phyloP scores from a whole-genome alignment of 2,329 filamentous ascomycete species.

The Xenoacremonium recifei region DNA sequence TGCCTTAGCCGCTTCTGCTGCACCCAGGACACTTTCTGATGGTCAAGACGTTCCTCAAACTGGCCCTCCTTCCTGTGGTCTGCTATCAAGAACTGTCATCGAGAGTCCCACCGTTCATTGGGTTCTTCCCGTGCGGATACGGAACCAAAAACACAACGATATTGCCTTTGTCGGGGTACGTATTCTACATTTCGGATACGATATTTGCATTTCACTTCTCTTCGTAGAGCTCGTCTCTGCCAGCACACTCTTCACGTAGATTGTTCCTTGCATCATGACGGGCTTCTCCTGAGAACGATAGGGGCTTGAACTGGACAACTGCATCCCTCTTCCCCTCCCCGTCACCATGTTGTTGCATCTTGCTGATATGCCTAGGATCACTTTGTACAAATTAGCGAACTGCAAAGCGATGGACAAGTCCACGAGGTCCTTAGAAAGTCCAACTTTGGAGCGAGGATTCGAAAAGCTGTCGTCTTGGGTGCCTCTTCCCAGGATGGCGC shows the following conservation, averaged over 20 bases:
- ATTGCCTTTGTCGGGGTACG: conserved; percentile 80
- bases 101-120: conserved; percentile 72
- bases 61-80: conserved; percentile 57
- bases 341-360: neutral
- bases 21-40: conserved; percentile 28
- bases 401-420: conserved; percentile 66
- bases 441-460: conserved; percentile 77
- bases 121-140: conserved; percentile 77
- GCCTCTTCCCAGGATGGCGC: conserved; percentile 31
- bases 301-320: too few species aligned
- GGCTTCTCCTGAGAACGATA: too few species aligned
- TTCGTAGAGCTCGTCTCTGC: too few species aligned
- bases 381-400: conserved; percentile 77
- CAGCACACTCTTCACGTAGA: too few species aligned
- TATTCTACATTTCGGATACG: conserved; percentile 23
- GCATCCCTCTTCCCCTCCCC: neutral
- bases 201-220: too few species aligned
- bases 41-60: conserved; percentile 27
- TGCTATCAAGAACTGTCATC: conserved; percentile 77
- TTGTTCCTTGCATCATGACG: too few species aligned
- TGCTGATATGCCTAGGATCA: conserved; percentile 55
- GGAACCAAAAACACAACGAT: conserved; percentile 70
- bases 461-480: conserved; percentile 76
- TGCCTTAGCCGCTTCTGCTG: conserved; percentile 38
- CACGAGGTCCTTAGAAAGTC: conserved; percentile 73